phyloP scores from a whole-genome alignment of 352 stramenopile genomes.

The Aphanomyces invadans region DNA sequence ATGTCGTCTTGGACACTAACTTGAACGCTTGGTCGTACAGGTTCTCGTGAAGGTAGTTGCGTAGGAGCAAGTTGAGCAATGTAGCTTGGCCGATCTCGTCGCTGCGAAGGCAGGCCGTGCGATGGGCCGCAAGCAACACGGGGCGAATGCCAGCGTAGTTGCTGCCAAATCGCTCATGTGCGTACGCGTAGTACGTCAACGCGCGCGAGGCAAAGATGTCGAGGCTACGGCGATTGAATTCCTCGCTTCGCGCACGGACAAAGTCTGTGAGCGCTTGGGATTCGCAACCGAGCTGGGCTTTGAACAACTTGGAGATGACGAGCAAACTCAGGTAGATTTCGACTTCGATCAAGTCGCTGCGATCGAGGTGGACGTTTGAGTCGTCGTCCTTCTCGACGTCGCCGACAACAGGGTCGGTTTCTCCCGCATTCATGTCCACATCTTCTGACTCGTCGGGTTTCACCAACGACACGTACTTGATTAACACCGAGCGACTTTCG shows the following conservation, averaged over 20 bases:
- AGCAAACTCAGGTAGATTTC: constrained; percentile 80
- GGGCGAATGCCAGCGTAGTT: constrained; percentile 54
- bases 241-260: constrained; percentile 51
- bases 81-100: constrained; percentile 88
- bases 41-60: constrained; percentile 86
- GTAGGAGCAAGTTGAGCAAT: constrained; percentile 86
- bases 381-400: constrained; percentile 26
- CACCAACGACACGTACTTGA: constrained; percentile 42
- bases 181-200: constrained; percentile 67
- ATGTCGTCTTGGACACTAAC: constrained; percentile 85
- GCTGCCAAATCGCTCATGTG: constrained; percentile 53
- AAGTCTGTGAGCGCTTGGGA: constrained; percentile 47
- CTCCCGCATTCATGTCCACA: constrained; percentile 51
- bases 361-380: constrained; percentile 25
- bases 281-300: constrained; percentile 51
- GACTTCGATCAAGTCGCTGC: constrained; percentile 75
- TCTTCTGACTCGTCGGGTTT: constrained; percentile 32
- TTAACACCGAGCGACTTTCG: constrained; percentile 43
- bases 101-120: constrained; percentile 82
- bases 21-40: constrained; percentile 90
- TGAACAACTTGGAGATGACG: constrained; percentile 60
- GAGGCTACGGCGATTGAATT: constrained; percentile 74
- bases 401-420: constrained; percentile 25
- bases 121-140: constrained; percentile 69
- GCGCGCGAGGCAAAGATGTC: constrained; percentile 73